Base-by-base conservation (phyloP, 352 stramenopile genomes). In the Phytophthora crassamura region DNA sequence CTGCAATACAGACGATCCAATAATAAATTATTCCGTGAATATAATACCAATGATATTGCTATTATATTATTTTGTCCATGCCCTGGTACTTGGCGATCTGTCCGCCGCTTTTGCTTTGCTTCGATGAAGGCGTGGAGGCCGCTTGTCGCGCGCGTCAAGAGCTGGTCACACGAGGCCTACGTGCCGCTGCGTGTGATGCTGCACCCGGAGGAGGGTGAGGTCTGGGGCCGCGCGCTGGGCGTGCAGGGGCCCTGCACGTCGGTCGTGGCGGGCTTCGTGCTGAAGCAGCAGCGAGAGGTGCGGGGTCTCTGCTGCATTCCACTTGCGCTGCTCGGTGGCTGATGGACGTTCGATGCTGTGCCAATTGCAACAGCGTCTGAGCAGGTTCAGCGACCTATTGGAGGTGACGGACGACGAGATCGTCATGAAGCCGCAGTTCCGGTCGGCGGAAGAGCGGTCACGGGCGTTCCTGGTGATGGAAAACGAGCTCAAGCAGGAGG, bases 181-280 rank as follows among this genome's bases (percentile, higher is more conserved):
- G 65, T 79, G 36, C 77, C 83, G 34, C 70, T 91, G 58, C 68
- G 74, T 15, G 69, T 89, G n/a, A 68, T 74, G 58, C 75, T 91
- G 28, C 76, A 62, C 28, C 42, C 40, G 6, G 54, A 68, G 15
- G 69, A 85, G 36, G 64, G 67, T 15, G 58, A 67, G 42, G 32
- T 25, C 7, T 76, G 63, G 67, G 32, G 41, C 30, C 36, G 35
- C 7, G 51, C 33, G 18, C 42, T 74, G 14, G 66, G 48, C 38
- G 18, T 50, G 4, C 61, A 74, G 11, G 28, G 33, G 0, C 42
- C 18, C 4, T 61, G 42, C 28, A 65, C 64, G 42, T 82, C 69
- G 9, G 49, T 76, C 36, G 60, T 81, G 35, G 76, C 54, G 34
- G 77, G 74, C 16, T 72, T 67, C 53, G 69, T 85, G 33, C 63